Evolutionary conservation across 768 basidiomycete species (phyloP), one percentile per base, ranked within the genome.

Genomic region (Suillus tomentosus): DNA sequence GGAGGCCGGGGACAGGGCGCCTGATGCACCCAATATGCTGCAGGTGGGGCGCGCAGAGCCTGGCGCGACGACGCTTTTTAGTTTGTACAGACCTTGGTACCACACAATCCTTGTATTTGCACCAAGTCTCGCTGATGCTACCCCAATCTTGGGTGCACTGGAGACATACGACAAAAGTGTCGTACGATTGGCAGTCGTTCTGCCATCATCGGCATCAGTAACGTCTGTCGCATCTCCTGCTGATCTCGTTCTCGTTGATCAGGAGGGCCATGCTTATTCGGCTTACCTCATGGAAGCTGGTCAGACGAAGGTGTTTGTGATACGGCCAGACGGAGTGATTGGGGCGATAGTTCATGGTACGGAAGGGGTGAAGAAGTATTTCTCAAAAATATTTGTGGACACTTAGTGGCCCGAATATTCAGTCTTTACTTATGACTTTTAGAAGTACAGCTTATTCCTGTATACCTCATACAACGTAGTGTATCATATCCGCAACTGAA

Each of bases 1-100:
- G 63, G 61, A 73, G 58, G 82, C 82, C 1, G 84, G 83, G 3
- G 82, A 84, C 63, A 68, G 82, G 19, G 82, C 82, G 1, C 83
- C 81, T 0, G 80, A 83, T 34, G 79, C 81, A 0, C 71, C 83
- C 3, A 74, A 61, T 1, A 68, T 79, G 14, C 58, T 72, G 0
- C 60, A 66, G 2, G 56, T 63, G 65, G 53, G 43, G 24, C 40
- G 24, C 7, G 24, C 50, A 2, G 51, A 42, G 0, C 64, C 65
- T 1, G 50, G 60, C 37, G 39, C 47, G 31, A 69, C 69, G 3
- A 57, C 50, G 10, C 67, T 79, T 17, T 78, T 78, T 65, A 63
- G 70, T 7, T 27, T 74, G 11, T 77, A 77, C 65, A 62, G 66
- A 13, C 47, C 71, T 1, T 36, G 62, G 13, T 45, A 62, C 24